These are phyloP conservation scores for Quercus suber DNA, from an alignment of 306 rosid species.

Conservation along the genomic window DNA sequence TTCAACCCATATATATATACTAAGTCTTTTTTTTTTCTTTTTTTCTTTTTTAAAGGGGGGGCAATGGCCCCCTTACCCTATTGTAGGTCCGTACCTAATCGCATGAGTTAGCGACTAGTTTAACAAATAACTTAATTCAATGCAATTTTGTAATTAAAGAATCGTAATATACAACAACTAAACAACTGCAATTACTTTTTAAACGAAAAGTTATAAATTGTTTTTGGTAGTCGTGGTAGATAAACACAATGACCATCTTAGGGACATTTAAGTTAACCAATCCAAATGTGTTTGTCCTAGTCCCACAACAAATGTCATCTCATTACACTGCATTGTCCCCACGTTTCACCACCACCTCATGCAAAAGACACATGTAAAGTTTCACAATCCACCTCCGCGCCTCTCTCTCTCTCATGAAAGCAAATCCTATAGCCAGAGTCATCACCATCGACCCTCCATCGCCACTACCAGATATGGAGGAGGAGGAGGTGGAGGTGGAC, in stretches of 20 bases:
- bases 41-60: too few relatives aligned
- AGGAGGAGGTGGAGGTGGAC: neutral
- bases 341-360: conserved; percentile 24
- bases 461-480: conserved; percentile 25
- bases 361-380: conserved; percentile 45
- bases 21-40: too few relatives aligned
- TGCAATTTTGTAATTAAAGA: too few relatives aligned
- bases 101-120: too few relatives aligned
- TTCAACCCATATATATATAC: too few relatives aligned
- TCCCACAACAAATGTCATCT: conserved; percentile 16
- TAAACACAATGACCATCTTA: neutral
- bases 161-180: too few relatives aligned
- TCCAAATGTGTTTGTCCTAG: too few relatives aligned
- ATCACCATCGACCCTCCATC: conserved; percentile 2
- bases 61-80: too few relatives aligned
- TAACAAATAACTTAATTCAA: too few relatives aligned
- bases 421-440: neutral
- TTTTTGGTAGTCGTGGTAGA: too few relatives aligned
- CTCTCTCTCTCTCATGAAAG: neutral
- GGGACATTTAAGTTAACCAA: neutral
- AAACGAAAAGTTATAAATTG: too few relatives aligned
- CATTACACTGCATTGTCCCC: conserved; percentile 32
- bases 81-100: too few relatives aligned
- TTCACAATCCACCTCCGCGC: neutral
- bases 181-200: neutral